Evolutionary conservation across 257 asterid species (phyloP), one percentile per base, ranked within the genome.

Genomic region (Thymus quinquecostatus): DNA sequence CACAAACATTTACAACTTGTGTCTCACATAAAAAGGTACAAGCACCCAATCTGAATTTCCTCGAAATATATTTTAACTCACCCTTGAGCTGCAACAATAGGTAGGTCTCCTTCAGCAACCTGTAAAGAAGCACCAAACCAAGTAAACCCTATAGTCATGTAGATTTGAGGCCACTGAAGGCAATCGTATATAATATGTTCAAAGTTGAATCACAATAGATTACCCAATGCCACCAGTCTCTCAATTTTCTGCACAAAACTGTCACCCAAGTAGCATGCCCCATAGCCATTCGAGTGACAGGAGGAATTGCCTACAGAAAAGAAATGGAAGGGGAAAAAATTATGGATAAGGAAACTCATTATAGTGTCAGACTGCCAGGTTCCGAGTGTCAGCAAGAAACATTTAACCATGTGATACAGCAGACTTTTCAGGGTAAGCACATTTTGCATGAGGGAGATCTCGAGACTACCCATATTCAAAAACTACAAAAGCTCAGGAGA

Each of bases 141-240:
- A 47, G 59, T 79, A 57, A 82, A 76, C 69, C 45, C 61, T 64
- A 66, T 34, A 75, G 38, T 66, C 7, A 5, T 45, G 49, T 45
- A 7, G 32, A 64, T 44, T 51, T 12, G 76, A 63, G 36, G 41
- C 65, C 10, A 74, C 63, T 58, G 33, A 44, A 75, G 55, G 45
- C 3, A 43, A 45, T 73, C 61, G 60, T 41, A 9, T 56, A 49
- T 72, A 79, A 65, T 36, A 14, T 28, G 58, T 48, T 74, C 55
- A 64, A 66, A 65, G 13, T 51, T 10, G 76, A 64, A 66, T 70
- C 44, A 58, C 44, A 58, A 33, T 63, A 84, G 65, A 75, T 83
- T 95, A 95, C 99, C 99, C 97, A 89, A 71, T 87, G 98, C 99
- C 99, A 95, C 97, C 98, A 95, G 80, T 92, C 96, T 73, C 96